Evolutionary conservation across 225 moss, liverwort and hornwort species (phyloP).

Genomic region (Bryoerythrophyllum caledonicum): DNA sequence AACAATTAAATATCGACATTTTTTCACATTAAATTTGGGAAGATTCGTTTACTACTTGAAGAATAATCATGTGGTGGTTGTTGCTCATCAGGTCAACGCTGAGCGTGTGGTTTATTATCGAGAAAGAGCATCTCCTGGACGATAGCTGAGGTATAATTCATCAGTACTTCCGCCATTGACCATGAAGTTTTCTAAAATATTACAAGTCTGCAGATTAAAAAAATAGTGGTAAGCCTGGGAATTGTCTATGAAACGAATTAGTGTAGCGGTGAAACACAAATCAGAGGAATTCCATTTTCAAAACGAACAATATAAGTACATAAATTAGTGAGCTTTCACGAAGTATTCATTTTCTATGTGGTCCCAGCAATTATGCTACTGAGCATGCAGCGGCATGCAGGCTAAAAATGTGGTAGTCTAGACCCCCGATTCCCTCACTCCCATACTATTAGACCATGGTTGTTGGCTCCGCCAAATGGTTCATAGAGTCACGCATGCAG

Average conservation of each 20-base stretch:
- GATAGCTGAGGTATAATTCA: constrained; percentile 63
- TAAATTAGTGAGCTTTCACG: not conserved
- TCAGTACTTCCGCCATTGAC: not conserved
- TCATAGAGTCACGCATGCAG: not conserved
- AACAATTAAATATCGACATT: not conserved
- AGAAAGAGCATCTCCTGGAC: constrained; percentile 73
- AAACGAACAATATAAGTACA: too few species aligned
- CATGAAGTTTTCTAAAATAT: not conserved
- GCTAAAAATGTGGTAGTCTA: not conserved
- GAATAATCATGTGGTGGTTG: not conserved
- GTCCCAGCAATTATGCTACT: not conserved
- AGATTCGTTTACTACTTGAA: not conserved
- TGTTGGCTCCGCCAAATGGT: not conserved
- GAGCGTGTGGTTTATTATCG: constrained; percentile 85
- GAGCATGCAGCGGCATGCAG: not conserved
- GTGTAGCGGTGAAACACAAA: not conserved
- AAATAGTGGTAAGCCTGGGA: too few species aligned
- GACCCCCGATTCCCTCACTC: not conserved
- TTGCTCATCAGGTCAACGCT: constrained; percentile 57
- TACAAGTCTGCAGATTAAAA: too few species aligned
- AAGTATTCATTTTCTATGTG: not conserved
- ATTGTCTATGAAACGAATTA: too few species aligned
- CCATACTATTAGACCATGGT: not conserved
- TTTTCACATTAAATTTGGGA: not conserved
- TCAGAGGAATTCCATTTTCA: too few species aligned